Percentiles rank a stretch among this genome's conserved stretches.
These are phyloP conservation scores for Meyerozyma elateridarum DNA, from an alignment of 1,139 yeast species.

Conservation along the genomic window DNA sequence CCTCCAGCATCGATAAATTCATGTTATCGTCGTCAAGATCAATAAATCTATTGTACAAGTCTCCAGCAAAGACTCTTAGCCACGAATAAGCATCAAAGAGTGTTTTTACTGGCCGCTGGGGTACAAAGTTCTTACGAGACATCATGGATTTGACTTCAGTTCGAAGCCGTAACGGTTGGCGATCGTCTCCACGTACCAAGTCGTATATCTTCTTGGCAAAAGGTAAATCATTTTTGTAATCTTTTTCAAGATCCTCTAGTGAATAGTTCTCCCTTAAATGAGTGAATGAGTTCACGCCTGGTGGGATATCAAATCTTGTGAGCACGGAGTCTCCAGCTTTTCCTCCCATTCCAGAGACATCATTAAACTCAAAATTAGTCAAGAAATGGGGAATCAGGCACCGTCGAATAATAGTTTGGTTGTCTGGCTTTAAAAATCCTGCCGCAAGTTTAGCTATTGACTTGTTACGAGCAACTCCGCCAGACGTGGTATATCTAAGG, in stretches of 20 bases:
- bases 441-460: conserved; percentile 86
- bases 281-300: conserved; percentile 32
- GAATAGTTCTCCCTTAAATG: conserved; percentile 46
- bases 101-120: conserved; percentile 45
- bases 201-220: conserved; percentile 49
- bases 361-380: conserved; percentile 57
- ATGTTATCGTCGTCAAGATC: conserved; percentile 71
- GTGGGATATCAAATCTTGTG: conserved; percentile 40
- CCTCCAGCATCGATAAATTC: conserved; percentile 26
- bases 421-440: conserved; percentile 78
- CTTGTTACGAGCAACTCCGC: conserved; percentile 77
- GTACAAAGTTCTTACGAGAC: conserved; percentile 74
- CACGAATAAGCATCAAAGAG: conserved; percentile 65
- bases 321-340: conserved; percentile 67
- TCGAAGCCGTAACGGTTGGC: conserved; percentile 49
- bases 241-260: conserved; percentile 27
- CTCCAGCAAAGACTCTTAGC: conserved; percentile 82
- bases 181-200: conserved; percentile 60
- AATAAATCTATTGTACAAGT: conserved; percentile 60
- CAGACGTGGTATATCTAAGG: conserved; percentile 82
- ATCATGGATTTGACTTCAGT: conserved; percentile 80
- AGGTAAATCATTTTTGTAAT: conserved; percentile 34
- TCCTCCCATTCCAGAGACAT: conserved; percentile 91
- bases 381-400: conserved; percentile 49
- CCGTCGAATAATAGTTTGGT: conserved; percentile 70